Percentiles rank a stretch among this genome's conserved stretches.
Conservation (phyloP, 129 eudicot genomes). For the Gnaphalium uliginosum region DNA sequence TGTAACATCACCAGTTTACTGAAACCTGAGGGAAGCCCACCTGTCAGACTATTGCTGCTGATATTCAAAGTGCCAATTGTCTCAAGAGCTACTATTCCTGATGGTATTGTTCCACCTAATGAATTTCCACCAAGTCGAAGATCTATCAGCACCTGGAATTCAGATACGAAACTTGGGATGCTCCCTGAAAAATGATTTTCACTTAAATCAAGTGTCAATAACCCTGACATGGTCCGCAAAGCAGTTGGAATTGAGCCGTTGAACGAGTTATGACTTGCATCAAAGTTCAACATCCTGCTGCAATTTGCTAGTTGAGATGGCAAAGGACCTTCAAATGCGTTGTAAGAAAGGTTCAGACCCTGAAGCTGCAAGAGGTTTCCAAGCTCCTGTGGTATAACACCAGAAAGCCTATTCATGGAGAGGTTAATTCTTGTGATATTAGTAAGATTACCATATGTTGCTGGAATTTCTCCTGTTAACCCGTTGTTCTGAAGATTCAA, state of each 20-base stretch:
- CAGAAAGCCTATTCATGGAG: conserved; percentile 56
- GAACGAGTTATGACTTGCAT: conserved; percentile 53
- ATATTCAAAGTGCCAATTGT: conserved; percentile 55
- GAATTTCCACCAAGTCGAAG: conserved; percentile 67
- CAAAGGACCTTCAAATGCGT: conserved; percentile 60
- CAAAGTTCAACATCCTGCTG: conserved; percentile 46
- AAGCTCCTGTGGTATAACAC: conserved; percentile 56
- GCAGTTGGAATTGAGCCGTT: conserved; percentile 59
- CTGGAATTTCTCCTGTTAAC: conserved; percentile 55
- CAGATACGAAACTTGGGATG: conserved; percentile 51
- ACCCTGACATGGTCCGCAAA: conserved; percentile 53
- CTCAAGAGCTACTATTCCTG: conserved; percentile 41
- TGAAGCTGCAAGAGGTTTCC: conserved; percentile 61
- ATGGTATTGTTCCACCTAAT: conserved; percentile 61
- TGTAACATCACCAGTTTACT: conserved; percentile 51
- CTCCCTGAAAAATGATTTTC: conserved; percentile 61
- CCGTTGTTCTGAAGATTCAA: conserved; percentile 57
- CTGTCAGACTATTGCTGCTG: conserved; percentile 58
- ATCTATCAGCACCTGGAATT: conserved; percentile 38
- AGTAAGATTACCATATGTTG: conserved; percentile 48
- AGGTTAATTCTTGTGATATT: conserved; percentile 49
- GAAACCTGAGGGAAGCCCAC: conserved; percentile 51
- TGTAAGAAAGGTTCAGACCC: conserved; percentile 61
- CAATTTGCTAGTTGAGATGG: conserved; percentile 66
- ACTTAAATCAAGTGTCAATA: conserved; percentile 54